Base-by-base conservation (phyloP, 2,329 filamentous ascomycete genomes). In the Penicillium sp. region DNA sequence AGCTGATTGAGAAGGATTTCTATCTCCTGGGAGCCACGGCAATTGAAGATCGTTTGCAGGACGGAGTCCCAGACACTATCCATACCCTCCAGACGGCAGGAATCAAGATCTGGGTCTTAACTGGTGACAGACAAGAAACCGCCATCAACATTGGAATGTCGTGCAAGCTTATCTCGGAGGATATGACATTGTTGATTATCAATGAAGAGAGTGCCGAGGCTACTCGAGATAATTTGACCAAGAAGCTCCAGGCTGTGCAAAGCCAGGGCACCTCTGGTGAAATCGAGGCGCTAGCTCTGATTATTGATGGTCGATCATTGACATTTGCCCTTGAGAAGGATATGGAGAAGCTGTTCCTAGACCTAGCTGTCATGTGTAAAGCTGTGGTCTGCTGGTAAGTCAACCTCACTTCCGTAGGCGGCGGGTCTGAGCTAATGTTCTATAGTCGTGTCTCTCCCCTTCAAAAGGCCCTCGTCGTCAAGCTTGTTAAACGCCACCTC, bases 81-180 rank as follows among this genome's bases (percentile, higher is more conserved):
- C 89, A 96, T 68, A 98, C 93, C 0, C 76, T 98, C 26, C 94
- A 98, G 69, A 87, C 90, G 56, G 93, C 94, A 22, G 91, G 90
- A 46, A 97, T 98, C 76, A 98, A 98, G 72, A 85, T 98, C 48
- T 98, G 93, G 93, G 93, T 98, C 19, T 72, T 98, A 69, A 98
- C 93, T 34, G 93, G 93, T 61, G 93, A 98, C 75, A 82, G 93
- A 62, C 94, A 98, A 71, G 93, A 98, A 71, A 98, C 93, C 24
- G 93, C 93, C 49, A 98, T 98, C 79, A 98, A 98, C 69, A 98
- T 98, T 59, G 93, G 94, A 57, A 98, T 98, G 93, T 96, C 89
- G 68, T 98, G 93, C 73, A 97, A 97, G 72, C 79, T 98, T 43
- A 88, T 98, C 53, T 95, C 89, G 58, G 93, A 98, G 70, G 94